Conservation (phyloP, 768 basidiomycete genomes). For the Pulveroboletus sp. region DNA sequence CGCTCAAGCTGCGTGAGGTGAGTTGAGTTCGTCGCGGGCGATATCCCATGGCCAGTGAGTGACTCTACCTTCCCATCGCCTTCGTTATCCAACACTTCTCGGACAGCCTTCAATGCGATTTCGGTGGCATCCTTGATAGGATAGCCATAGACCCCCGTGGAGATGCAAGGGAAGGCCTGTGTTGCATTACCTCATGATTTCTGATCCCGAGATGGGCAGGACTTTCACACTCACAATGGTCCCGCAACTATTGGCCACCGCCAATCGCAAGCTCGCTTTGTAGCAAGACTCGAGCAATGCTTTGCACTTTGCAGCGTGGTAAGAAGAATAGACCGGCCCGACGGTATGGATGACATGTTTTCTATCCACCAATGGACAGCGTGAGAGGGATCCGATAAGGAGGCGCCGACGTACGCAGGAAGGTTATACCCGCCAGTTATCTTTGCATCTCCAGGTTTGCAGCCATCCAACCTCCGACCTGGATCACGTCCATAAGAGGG, state of each 20-base stretch:
- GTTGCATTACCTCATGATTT: background rate
- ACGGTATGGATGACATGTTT: constrained; percentile 77
- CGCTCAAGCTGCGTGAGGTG: constrained; percentile 49
- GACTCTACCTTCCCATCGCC: constrained; percentile 38
- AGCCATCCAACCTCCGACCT: constrained; percentile 66
- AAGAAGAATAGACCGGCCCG: constrained; percentile 56
- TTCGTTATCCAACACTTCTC: constrained; percentile 54
- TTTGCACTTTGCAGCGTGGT: constrained; percentile 41
- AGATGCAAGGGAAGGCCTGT: constrained; percentile 78
- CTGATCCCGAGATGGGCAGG: background rate
- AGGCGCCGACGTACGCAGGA: constrained; percentile 55
- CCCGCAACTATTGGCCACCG: constrained; percentile 52
- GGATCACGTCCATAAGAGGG: constrained; percentile 37
- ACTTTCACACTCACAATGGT: constrained; percentile 48
- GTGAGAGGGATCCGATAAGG: background rate
- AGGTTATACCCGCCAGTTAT: constrained; percentile 74
- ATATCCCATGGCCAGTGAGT: background rate
- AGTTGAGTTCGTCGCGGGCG: background rate
- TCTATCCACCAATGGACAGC: constrained; percentile 32
- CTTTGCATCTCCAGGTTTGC: constrained; percentile 69
- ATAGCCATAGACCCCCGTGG: constrained; percentile 76
- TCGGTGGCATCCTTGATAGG: constrained; percentile 69
- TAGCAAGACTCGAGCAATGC: constrained; percentile 66
- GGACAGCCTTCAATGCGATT: constrained; percentile 57
- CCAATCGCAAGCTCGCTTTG: constrained; percentile 54